Percentiles rank a stretch among this genome's conserved stretches.
These are phyloP conservation scores for Sesbania bispinosa DNA, from an alignment of 306 rosid species.

Conservation along the genomic window DNA sequence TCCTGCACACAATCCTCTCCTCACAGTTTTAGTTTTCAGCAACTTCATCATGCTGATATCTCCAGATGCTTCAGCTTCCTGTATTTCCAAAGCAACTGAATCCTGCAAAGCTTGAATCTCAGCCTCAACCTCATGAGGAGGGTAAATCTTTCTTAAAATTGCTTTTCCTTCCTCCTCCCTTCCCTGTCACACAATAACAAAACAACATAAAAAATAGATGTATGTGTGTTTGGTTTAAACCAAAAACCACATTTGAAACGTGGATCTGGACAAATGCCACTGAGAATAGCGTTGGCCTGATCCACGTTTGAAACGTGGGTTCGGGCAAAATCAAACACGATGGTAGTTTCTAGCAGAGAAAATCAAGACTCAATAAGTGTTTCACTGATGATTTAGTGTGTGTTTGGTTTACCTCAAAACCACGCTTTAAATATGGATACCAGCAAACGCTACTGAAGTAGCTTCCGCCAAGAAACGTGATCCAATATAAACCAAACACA, in stretches of 20 bases:
- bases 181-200: conserved; percentile 26
- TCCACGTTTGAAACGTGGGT: too few relatives aligned
- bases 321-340: not conserved
- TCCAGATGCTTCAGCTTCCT: not conserved
- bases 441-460: too few relatives aligned
- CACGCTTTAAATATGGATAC: too few relatives aligned
- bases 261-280: too few relatives aligned
- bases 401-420: too few relatives aligned
- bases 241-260: too few relatives aligned
- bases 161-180: conserved; percentile 38
- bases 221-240: too few relatives aligned
- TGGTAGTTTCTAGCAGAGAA: not conserved
- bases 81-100: conserved; percentile 27
- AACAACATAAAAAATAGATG: not conserved
- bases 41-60: conserved; percentile 21
- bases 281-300: too few relatives aligned
- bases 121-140: conserved; percentile 29
- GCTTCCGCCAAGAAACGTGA: not conserved
- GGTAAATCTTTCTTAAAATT: conserved; percentile 39
- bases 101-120: conserved; percentile 37
- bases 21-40: conserved; percentile 33
- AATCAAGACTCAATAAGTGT: not conserved
- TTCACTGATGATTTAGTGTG: too few relatives aligned
- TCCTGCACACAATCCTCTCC: conserved; percentile 49
- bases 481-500: too few relatives aligned